Base-by-base conservation (phyloP, 495 filamentous ascomycete species). In the Barbatosphaeria neglecta region DNA sequence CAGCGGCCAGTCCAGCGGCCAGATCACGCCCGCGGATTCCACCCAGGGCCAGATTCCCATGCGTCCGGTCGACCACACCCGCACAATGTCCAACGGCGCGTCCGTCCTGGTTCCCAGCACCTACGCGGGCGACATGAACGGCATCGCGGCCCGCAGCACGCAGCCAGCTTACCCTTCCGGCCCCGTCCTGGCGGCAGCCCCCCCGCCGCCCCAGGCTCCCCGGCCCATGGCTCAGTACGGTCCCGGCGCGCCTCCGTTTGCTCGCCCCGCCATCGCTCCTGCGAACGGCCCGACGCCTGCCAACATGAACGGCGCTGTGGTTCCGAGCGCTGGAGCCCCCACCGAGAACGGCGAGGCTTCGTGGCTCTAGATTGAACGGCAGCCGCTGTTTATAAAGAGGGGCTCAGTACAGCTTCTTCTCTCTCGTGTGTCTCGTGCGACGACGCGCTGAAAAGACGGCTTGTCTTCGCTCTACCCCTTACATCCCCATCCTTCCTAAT, bases 41-140 rank as follows among this genome's bases (percentile, higher is more conserved):
- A 60, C 67, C n/a, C 55, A 64, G 31, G 63, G 63, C 16, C 70
- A 74, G 52, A 59, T 70, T 13, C 41, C 58, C 1, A 35, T 67
- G 22, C 64, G 67, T 18, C 52, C 63, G n/a, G n/a, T n/a, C 15
- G 23, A 51, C 17, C 57, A 62, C 44, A 50, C 27, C 43, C 66
- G 66, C 10, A 38, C 52, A 38, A 58, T 67, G 52, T 42, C 58
- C 23, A 60, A 48, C 39, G 59, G 57, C 48, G 41, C 48, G 46
- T 52, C 60, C 7, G 53, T 64, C 6, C 52, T 64, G 6, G 37
- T 53, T 8, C 46, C 52, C 11, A 55, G 53, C 7, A 44, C 41
- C 11, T 60, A 61, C 24, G 47, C 45, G 8, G 60, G 61, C 23
- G 58, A 58, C 22, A 40, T 50, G 37, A 62, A 63, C 45, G 58